Percentiles rank a stretch among this genome's conserved stretches.
Evolutionary conservation across 805 yeast genomes (phyloP).

Genomic region (Wickerhamomyces sydowiorum): DNA sequence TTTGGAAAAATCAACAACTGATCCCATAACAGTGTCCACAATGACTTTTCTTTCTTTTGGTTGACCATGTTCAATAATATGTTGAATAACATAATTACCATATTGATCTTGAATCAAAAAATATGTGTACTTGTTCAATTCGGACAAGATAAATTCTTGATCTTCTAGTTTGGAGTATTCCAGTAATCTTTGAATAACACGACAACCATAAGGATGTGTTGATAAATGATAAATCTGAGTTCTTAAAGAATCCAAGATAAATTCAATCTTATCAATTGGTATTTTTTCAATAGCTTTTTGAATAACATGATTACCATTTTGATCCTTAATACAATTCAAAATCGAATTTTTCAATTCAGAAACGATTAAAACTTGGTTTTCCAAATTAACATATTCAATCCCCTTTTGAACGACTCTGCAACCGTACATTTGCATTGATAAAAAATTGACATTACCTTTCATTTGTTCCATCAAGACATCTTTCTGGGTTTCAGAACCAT

Average conservation of each 20-base stretch:
- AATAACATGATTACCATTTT: slow-evolving; percentile 96
- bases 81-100: slow-evolving; percentile 97
- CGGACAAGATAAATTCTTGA: slow-evolving; percentile 61
- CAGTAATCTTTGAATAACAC: slow-evolving; percentile 89
- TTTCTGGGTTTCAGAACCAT: slow-evolving; percentile 66
- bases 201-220: slow-evolving; percentile 95
- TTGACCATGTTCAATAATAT: slow-evolving; percentile 83
- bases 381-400: slow-evolving; percentile 59
- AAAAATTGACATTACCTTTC: slow-evolving; percentile 65
- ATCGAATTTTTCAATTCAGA: slow-evolving; percentile 63
- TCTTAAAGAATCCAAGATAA: slow-evolving; percentile 65
- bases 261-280: slow-evolving; percentile 63
- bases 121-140: slow-evolving; percentile 65
- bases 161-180: slow-evolving; percentile 69
- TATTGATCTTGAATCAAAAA: slow-evolving; percentile 90
- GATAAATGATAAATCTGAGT: slow-evolving; percentile 77
- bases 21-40: slow-evolving; percentile 60
- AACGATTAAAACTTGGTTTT: slow-evolving; percentile 63
- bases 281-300: slow-evolving; percentile 90
- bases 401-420: slow-evolving; percentile 97
- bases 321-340: slow-evolving; percentile 77
- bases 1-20: slow-evolving; percentile 78
- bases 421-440: slow-evolving; percentile 94
- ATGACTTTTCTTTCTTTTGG: slow-evolving; percentile 54
- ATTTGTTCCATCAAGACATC: slow-evolving; percentile 61